Evolutionary conservation across 2,329 filamentous ascomycete genomes (phyloP).

Genomic region (Xylariomycetidae sp.): DNA sequence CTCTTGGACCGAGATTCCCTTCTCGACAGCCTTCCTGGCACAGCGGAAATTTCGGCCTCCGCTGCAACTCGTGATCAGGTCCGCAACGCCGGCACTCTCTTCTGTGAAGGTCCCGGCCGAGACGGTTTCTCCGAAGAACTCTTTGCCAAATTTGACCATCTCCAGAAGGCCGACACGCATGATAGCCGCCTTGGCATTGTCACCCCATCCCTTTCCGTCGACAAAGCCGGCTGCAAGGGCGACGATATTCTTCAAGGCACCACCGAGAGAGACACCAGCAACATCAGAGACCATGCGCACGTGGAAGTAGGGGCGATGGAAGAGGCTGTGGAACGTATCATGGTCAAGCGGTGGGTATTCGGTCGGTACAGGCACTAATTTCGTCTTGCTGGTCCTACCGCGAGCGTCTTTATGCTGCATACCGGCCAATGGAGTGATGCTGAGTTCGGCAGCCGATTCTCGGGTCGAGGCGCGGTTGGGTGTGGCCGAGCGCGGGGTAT

Average conservation of each 20-base stretch:
- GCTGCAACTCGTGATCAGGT: slow-evolving; percentile 89
- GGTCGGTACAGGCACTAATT: slow-evolving; percentile 68
- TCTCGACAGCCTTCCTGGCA: slow-evolving; percentile 80
- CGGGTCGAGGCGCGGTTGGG: slow-evolving; percentile 45
- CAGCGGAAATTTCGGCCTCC: slow-evolving; percentile 93
- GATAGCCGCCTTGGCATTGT: slow-evolving; percentile 97
- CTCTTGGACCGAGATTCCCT: slow-evolving; percentile 75
- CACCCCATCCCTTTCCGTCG: slow-evolving; percentile 92
- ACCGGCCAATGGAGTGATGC: slow-evolving; percentile 46
- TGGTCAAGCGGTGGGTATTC: slow-evolving; percentile 88
- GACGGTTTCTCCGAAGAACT: slow-evolving; percentile 83
- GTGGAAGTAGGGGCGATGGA: slow-evolving; percentile 97
- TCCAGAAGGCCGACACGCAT: slow-evolving; percentile 95
- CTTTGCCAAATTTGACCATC: slow-evolving; percentile 93
- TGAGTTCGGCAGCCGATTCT: slow-evolving; percentile 44
- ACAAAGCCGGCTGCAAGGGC: slow-evolving; percentile 93
- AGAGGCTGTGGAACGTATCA: slow-evolving; percentile 74
- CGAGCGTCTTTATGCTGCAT: slow-evolving; percentile 65
- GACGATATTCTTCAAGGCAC: slow-evolving; percentile 95
- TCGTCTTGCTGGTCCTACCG: slow-evolving; percentile 62
- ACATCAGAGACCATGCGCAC: slow-evolving; percentile 91
- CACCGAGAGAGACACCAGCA: slow-evolving; percentile 91
- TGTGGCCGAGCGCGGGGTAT: slow-evolving; percentile 42
- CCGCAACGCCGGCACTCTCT: slow-evolving; percentile 89
- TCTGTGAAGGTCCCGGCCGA: slow-evolving; percentile 89